Percentiles rank a stretch among this genome's conserved stretches.
These are phyloP conservation scores for Bolboschoenus planiculmis DNA, from an alignment of 176 grass and related monocot genomes.

Conservation along the genomic window DNA sequence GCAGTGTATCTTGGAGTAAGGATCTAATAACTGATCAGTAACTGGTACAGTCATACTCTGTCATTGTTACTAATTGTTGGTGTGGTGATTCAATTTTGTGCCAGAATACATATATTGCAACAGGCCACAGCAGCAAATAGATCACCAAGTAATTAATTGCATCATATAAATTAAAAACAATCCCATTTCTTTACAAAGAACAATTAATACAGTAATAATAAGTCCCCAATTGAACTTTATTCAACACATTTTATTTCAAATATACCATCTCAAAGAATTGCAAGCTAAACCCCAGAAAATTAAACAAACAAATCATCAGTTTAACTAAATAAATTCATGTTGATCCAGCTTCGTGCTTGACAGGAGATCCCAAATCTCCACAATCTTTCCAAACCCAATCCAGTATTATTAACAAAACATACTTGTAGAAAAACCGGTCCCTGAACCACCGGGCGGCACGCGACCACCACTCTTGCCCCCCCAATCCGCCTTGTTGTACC, in stretches of 20 bases:
- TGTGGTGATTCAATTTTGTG: too few species aligned
- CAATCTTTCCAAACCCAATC: not conserved
- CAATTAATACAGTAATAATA: not conserved
- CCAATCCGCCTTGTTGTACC: constrained; percentile 38
- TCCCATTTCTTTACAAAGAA: not conserved
- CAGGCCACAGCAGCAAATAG: not conserved
- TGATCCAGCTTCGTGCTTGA: not conserved
- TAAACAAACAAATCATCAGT: not conserved
- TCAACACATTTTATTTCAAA: not conserved
- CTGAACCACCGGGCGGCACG: constrained; percentile 25
- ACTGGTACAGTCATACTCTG: too few species aligned
- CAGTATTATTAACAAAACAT: not conserved
- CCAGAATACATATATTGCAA: not conserved
- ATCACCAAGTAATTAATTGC: not conserved
- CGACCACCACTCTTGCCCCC: constrained; percentile 11
- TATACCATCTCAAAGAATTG: not conserved
- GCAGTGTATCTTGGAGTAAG: too few species aligned
- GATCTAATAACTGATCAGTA: too few species aligned
- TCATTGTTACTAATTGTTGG: too few species aligned
- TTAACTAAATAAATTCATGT: not conserved
- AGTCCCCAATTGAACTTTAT: not conserved
- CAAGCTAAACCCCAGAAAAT: not conserved
- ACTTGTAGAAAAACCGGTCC: constrained; percentile 43
- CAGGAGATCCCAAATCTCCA: constrained; percentile 9
- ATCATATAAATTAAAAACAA: not conserved